phyloP scores from a whole-genome alignment of 768 basidiomycete genomes.

The Aureoboletus auriporus region DNA sequence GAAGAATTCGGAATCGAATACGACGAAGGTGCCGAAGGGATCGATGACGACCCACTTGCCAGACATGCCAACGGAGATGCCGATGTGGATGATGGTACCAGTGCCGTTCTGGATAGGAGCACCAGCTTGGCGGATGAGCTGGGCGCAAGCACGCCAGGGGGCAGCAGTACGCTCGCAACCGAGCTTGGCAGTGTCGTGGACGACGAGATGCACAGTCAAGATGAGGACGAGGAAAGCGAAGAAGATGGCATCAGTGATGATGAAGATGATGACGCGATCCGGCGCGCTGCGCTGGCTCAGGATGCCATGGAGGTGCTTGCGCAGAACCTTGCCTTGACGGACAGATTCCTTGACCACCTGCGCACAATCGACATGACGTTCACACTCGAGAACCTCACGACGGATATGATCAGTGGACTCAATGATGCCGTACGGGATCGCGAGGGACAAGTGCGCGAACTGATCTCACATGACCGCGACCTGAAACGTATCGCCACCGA shows the following conservation, averaged over 20 bases:
- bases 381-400: constrained; percentile 63
- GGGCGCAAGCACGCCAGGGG: constrained; percentile 15
- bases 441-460: constrained; percentile 75
- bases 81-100: constrained; percentile 29
- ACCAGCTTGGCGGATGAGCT: constrained; percentile 46
- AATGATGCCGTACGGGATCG: constrained; percentile 74
- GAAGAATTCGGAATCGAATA: constrained; percentile 91
- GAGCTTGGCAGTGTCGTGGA: constrained; percentile 21
- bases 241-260: constrained; percentile 18
- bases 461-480: constrained; percentile 76
- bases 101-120: constrained; percentile 20
- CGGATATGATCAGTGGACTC: constrained; percentile 71
- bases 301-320: constrained; percentile 75
- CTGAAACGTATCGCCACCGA: constrained; percentile 74
- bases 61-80: constrained; percentile 24
- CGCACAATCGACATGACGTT: constrained; percentile 56
- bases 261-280: constrained; percentile 25
- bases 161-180: constrained; percentile 14
- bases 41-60: constrained; percentile 39
- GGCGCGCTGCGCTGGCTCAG: constrained; percentile 25
- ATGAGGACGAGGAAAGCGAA: constrained; percentile 11
- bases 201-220: constrained; percentile 13
- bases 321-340: constrained; percentile 71
- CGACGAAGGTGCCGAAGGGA: constrained; percentile 82
- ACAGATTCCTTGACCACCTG: constrained; percentile 70